Base-by-base conservation (phyloP, 106 monocot species). In the Platanthera zijinensis region DNA sequence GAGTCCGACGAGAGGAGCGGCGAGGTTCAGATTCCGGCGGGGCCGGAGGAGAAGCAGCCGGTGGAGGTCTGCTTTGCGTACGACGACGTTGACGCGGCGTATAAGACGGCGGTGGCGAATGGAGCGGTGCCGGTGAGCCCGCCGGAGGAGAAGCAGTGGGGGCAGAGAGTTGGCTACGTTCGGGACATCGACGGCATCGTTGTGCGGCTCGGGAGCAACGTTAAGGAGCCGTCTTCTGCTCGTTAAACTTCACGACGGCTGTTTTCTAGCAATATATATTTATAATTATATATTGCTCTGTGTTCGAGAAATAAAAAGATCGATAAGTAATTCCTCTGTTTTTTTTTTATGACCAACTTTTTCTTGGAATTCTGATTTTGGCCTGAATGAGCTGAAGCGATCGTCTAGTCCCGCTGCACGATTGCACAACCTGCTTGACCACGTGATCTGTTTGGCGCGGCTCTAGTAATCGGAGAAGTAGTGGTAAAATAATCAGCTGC, bases 91-190 rank as follows among this genome's bases (percentile, higher is more conserved):
- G 89, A 92, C 68, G 85, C 84, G 0, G 95, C 95, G 0, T 92
- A 87, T 78, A 79, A 80, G 74, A 83, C 84, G 68, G 88, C 93
- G 12, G 86, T 92, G 78, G 92, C 87, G 62, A 85, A 81, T n/a
- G 95, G 95, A 11, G 92, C 95, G 9, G 73, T 61, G 18, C 83
- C 95, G 51, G 91, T 95, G 76, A 79, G 86, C 80, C 49, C 85
- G 57, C 95, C 95, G 77, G 92, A 95, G 81, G 54, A 49, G 46
- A 91, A 87, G 75, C 84, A 87, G 45, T 92, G 95, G 95, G 89
- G 87, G 4, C 91, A 95, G 84, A 95, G 89, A 86, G 95, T 95
- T 19, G 95, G 95, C 2, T 95, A 95, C 49, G 91, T 95, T 10
- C 77, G 95, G 50, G 90, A 90, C 80, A 82, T 85, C 49, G 90